Percentiles rank a stretch among this genome's conserved stretches.
Evolutionary conservation across 2,329 filamentous ascomycete species (phyloP).

Genomic region (Aspergillus brunneoviolaceus): DNA sequence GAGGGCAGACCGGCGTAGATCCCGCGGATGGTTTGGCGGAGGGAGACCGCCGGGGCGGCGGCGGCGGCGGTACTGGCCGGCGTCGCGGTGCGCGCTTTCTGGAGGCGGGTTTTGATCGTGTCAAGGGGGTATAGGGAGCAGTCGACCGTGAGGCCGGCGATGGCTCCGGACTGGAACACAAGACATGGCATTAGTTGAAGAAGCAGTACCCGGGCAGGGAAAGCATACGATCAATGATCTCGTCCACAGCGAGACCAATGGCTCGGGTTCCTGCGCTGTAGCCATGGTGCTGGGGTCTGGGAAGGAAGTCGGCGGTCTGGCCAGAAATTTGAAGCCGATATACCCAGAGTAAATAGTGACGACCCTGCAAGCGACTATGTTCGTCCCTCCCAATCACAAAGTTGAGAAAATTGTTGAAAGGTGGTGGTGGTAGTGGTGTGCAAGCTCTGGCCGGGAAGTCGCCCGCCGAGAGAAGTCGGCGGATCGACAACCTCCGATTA

Average conservation of each 20-base stretch:
- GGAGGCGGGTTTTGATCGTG: constrained; percentile 96
- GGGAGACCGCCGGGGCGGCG: constrained; percentile 62
- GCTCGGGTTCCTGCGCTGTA: constrained; percentile 31
- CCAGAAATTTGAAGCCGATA: not conserved
- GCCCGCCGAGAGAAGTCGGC: constrained; percentile 2
- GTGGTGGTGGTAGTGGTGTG: not conserved
- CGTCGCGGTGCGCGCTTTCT: constrained; percentile 48
- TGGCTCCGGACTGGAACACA: constrained; percentile 67
- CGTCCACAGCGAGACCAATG: constrained; percentile 45
- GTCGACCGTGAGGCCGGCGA: constrained; percentile 95
- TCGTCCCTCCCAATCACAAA: no score
- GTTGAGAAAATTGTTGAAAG: not conserved
- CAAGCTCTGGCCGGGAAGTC: constrained; percentile 8
- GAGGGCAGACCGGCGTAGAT: constrained; percentile 92
- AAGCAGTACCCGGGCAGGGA: not conserved
- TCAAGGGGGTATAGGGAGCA: constrained; percentile 96
- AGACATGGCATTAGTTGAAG: not conserved
- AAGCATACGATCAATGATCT: constrained; percentile 41
- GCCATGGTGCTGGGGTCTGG: constrained; percentile 21
- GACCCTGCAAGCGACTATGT: no score
- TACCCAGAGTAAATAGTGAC: no score
- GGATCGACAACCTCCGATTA: constrained; percentile 16
- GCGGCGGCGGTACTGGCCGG: constrained; percentile 61
- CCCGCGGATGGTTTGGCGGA: constrained; percentile 82
- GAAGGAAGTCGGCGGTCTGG: not conserved